These are phyloP conservation scores for Cystobasidiaceae sp. DNA, from an alignment of 1,284 basidiomycete species.

Conservation along the genomic window DNA sequence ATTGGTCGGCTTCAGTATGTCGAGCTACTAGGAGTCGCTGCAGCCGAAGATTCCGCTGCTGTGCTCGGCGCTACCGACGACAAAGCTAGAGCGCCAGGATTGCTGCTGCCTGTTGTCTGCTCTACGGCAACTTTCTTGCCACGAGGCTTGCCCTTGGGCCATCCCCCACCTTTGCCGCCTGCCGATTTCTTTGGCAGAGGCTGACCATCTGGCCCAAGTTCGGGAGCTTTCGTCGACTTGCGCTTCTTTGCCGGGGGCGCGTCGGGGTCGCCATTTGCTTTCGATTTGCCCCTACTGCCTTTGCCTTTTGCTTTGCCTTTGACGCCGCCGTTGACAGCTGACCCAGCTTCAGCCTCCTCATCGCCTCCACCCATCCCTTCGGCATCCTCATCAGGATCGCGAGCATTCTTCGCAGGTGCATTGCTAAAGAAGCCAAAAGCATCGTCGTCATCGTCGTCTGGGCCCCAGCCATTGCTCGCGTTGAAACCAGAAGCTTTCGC, in stretches of 20 bases:
- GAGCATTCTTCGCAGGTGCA: constrained; percentile 4
- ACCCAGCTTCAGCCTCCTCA: not conserved
- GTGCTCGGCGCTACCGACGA: constrained; percentile 3
- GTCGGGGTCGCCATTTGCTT: constrained; percentile 18
- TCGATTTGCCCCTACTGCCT: constrained; percentile 12
- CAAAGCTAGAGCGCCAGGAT: not conserved
- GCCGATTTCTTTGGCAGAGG: not conserved
- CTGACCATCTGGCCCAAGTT: not conserved
- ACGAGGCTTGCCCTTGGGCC: constrained; percentile 12
- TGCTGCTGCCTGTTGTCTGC: not conserved
- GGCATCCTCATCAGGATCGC: constrained; percentile 20
- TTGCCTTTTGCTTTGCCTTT: constrained; percentile 27
- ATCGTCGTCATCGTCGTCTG: constrained; percentile 25
- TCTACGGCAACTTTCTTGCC: constrained; percentile 13
- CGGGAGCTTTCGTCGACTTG: not conserved
- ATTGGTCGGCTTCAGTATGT: not conserved
- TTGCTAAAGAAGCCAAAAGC: constrained; percentile 29
- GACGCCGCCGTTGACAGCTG: not conserved
- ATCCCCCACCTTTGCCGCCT: not conserved
- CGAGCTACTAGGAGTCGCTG: not conserved
- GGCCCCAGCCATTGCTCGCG: constrained; percentile 13
- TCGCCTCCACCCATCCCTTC: constrained; percentile 26
- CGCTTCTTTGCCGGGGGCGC: constrained; percentile 22
- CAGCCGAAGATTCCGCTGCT: constrained; percentile 6
- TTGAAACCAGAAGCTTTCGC: constrained; percentile 14